Evolutionary conservation across 1,284 basidiomycete genomes (phyloP).

Genomic region (Apiotrichum sp.): DNA sequence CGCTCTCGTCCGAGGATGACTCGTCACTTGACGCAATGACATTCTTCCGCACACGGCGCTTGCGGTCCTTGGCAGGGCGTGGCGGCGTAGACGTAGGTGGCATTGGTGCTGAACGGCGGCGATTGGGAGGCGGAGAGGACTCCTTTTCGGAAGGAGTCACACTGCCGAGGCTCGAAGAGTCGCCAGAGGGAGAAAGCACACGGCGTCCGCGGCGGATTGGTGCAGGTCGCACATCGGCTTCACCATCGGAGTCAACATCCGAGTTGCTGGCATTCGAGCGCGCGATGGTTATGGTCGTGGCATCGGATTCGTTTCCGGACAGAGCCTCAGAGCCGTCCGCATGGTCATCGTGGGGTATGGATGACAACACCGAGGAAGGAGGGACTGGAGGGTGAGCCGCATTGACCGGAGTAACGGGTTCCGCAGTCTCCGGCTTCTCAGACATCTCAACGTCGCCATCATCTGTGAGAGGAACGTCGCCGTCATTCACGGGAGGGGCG

Average conservation of each 20-base stretch:
- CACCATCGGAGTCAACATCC: conserved; percentile 12
- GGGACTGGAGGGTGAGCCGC: neutral
- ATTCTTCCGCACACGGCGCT: conserved; percentile 16
- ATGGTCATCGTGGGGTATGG: conserved; percentile 7
- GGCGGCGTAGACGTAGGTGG: neutral
- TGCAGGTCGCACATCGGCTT: conserved; percentile 7
- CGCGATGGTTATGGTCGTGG: conserved; percentile 32
- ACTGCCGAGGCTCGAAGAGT: conserved; percentile 1
- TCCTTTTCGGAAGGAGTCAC: neutral
- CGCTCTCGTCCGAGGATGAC: conserved; percentile 1
- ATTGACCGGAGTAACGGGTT: neutral
- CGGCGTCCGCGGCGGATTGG: conserved; percentile 7
- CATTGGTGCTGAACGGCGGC: neutral
- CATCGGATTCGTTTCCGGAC: conserved; percentile 29
- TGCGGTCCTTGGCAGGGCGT: conserved; percentile 3
- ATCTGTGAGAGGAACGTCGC: too few species aligned
- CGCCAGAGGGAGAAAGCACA: conserved; percentile 9
- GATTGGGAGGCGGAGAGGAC: neutral
- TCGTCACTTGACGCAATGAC: conserved; percentile 19
- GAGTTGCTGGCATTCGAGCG: conserved; percentile 23
- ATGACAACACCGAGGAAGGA: conserved; percentile 12
- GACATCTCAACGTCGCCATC: neutral
- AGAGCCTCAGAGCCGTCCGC: conserved; percentile 12
- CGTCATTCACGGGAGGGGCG: neutral
- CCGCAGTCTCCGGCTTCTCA: neutral